Percentiles rank a stretch among this genome's conserved stretches.
Evolutionary conservation across 2,329 filamentous ascomycete species (phyloP).

Genomic region (Fusarium sp.): DNA sequence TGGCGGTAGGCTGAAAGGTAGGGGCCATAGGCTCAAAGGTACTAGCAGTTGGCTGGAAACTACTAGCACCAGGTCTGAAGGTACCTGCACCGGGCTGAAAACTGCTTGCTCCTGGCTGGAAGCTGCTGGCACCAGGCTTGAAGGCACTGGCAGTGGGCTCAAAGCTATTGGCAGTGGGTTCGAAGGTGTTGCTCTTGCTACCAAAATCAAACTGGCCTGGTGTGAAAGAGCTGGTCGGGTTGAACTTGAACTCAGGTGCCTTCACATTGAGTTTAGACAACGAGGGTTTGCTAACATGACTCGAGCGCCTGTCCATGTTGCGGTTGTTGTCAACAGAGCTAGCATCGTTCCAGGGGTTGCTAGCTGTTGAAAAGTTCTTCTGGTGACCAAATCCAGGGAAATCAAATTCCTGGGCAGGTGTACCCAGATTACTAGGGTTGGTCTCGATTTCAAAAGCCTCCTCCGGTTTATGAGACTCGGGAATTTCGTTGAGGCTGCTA

Average conservation of each 20-base stretch:
- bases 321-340: slow-evolving; percentile 53
- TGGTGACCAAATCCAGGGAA: slow-evolving; percentile 64
- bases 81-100: slow-evolving; percentile 13
- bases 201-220: slow-evolving; percentile 43
- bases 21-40: not conserved
- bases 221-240: slow-evolving; percentile 58
- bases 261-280: slow-evolving; percentile 87
- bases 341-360: slow-evolving; percentile 73
- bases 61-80: slow-evolving; percentile 19
- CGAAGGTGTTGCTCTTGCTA: slow-evolving; percentile 49
- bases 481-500: slow-evolving; percentile 56
- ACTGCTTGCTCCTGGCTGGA: slow-evolving; percentile 16
- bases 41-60: slow-evolving; percentile 60
- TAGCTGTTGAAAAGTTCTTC: slow-evolving; percentile 66
- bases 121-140: slow-evolving; percentile 45
- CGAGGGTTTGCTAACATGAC: slow-evolving; percentile 77
- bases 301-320: slow-evolving; percentile 55
- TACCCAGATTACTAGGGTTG: slow-evolving; percentile 78
- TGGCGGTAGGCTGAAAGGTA: slow-evolving; percentile 10
- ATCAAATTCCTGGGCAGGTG: slow-evolving; percentile 67
- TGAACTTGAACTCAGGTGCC: slow-evolving; percentile 89
- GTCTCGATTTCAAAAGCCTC: slow-evolving; percentile 77
- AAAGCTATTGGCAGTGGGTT: slow-evolving; percentile 41
- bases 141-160: slow-evolving; percentile 56
- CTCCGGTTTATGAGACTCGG: slow-evolving; percentile 58